These are phyloP conservation scores for Priceomyces fermenticarens DNA, from an alignment of 805 yeast genomes.

Conservation along the genomic window DNA sequence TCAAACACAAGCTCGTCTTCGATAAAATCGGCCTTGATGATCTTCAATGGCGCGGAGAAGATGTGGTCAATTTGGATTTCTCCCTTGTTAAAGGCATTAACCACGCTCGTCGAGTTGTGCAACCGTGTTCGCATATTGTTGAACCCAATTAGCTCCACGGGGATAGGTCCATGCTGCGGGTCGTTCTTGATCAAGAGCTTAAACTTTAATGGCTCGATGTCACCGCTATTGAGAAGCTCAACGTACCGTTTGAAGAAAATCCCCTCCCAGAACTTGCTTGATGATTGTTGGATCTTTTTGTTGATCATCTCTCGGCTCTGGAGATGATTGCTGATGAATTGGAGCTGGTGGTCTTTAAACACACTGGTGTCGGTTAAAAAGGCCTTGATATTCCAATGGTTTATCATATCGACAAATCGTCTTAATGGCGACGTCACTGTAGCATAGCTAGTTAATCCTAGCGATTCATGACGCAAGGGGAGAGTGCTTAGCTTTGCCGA, in stretches of 20 bases:
- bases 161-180: conserved; percentile 24
- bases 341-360: conserved; percentile 7
- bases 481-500: conserved; percentile 49
- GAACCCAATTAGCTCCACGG: conserved; percentile 26
- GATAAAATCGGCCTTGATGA: conserved; percentile 30
- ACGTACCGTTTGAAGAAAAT: conserved; percentile 28
- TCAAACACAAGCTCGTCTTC: conserved; percentile 30
- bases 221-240: conserved; percentile 12
- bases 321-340: conserved; percentile 24
- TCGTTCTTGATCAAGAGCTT: conserved; percentile 17
- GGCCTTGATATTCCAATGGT: conserved; percentile 66
- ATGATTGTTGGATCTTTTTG: conserved; percentile 19
- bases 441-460: conserved; percentile 62
- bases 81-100: conserved; percentile 17
- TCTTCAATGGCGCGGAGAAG: conserved; percentile 15
- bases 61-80: conserved; percentile 20
- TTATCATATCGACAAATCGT: conserved; percentile 73
- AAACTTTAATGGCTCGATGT: conserved; percentile 19
- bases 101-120: conserved; percentile 17
- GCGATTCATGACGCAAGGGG: conserved; percentile 53
- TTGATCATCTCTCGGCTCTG: conserved; percentile 29
- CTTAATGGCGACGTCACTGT: conserved; percentile 89
- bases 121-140: conserved; percentile 18
- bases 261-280: conserved; percentile 37
- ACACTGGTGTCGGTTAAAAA: conserved; percentile 8